Base-by-base conservation (phyloP, 805 yeast species). In the Komagataella pseudopastoris region DNA sequence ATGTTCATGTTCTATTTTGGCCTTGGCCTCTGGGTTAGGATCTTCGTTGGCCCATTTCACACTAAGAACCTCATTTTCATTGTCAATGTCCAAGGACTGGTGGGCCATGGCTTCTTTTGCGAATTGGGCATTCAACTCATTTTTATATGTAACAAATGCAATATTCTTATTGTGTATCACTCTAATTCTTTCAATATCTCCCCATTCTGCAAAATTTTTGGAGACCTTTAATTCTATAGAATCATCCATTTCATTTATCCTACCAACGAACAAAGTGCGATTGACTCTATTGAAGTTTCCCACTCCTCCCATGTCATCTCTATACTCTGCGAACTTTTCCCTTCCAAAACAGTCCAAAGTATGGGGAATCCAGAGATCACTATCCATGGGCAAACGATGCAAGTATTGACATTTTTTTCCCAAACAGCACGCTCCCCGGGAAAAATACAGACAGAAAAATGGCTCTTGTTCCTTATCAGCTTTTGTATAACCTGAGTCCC, bases 291-390 rank as follows among this genome's bases (percentile, higher is more conserved):
- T 72, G 61, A 91, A 81, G 22, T 88, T 81, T 0, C 98, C 99
- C 3, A 89, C 83, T 39, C 99, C 99, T 24, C 85, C 80, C 96
- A 89, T 89, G 65, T 91, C 98, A 56, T 91, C 96, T 57, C 89
- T 70, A 59, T 87, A 88, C 49, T 80, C 85, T 1, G 85, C 72
- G 55, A 84, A 84, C 63, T 85, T 88, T 60, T 87, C 96, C 53
- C 99, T 70, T 1, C 97, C 98, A 71, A 91, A 91, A 60, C 97
- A 90, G 66, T 91, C 99, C 23, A 79, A 72, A 0, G 88, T 79
- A 1, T 83, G 74, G 2, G 81, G 74, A 48, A 71, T 71, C n/a
- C 30, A 16, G 44, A 71, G 64, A 59, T 90, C 96, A 6, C 64
- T 60, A 0, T 72, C 76, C 2, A 60, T 64, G 0, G 99, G 98